phyloP scores from a whole-genome alignment of 257 asterid genomes.

The Jaltomata sinuosa region DNA sequence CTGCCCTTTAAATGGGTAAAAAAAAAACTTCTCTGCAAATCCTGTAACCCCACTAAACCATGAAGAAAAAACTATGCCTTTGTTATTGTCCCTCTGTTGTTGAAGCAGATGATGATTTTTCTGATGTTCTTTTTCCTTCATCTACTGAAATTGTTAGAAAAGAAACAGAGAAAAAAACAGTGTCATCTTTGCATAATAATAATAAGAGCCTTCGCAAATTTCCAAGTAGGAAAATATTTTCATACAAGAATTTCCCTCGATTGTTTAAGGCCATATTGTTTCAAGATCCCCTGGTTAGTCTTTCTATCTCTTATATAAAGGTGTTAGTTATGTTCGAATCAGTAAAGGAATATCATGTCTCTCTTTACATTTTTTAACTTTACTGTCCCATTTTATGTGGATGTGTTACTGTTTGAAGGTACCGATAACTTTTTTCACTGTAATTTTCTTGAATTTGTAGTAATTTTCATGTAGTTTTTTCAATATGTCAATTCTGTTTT shows the following conservation, averaged over 20 bases:
- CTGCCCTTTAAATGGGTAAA: background rate
- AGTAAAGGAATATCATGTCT: background rate
- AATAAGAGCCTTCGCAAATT: background rate
- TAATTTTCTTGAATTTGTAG: background rate
- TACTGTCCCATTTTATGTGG: background rate
- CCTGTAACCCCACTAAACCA: background rate
- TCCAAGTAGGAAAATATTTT: background rate
- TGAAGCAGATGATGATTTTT: background rate
- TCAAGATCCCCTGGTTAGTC: conserved; percentile 2
- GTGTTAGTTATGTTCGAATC: background rate
- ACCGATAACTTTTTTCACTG: too few relatives aligned
- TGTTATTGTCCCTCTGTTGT: conserved; percentile 10
- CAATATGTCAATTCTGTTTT: background rate
- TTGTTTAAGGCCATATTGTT: background rate
- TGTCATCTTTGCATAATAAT: background rate
- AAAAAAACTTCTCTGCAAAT: background rate
- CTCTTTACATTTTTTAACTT: background rate
- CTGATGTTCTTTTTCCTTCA: background rate
- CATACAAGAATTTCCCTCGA: conserved; percentile 5
- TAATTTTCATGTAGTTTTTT: background rate
- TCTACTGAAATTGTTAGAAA: background rate
- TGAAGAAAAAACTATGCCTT: conserved; percentile 18
- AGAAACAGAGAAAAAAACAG: background rate
- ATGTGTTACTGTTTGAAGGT: too few relatives aligned
- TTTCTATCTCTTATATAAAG: too few relatives aligned